phyloP scores from a whole-genome alignment of 2,329 filamentous ascomycete genomes.

The Coniella vitis region DNA sequence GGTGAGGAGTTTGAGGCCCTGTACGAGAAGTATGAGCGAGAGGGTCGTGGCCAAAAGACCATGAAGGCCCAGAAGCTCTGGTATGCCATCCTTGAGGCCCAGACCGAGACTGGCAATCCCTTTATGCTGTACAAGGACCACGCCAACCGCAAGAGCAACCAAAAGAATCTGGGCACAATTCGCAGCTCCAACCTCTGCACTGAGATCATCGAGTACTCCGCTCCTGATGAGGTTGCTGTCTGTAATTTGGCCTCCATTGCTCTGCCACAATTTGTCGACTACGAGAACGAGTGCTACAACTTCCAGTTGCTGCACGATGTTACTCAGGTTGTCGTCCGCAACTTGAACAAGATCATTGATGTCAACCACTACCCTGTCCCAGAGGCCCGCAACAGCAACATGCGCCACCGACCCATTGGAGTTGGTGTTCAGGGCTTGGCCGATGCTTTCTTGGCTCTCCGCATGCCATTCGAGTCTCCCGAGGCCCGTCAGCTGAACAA shows the following conservation, averaged over 20 bases:
- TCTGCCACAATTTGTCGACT: constrained; percentile 85
- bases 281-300: constrained; percentile 77
- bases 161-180: constrained; percentile 98
- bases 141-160: constrained; percentile 99
- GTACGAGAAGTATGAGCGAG: constrained; percentile 86
- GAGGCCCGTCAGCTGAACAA: constrained; percentile 92
- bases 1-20: constrained; percentile 95
- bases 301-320: constrained; percentile 97
- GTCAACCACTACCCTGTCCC: constrained; percentile 97
- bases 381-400: constrained; percentile 92
- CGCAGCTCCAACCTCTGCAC: constrained; percentile 98
- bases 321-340: constrained; percentile 82
- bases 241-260: constrained; percentile 96
- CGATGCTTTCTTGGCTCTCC: constrained; percentile 94
- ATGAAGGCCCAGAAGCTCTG: constrained; percentile 98
- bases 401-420: constrained; percentile 92
- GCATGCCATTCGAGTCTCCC: constrained; percentile 92
- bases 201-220: constrained; percentile 95
- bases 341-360: constrained; percentile 97
- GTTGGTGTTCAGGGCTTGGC: constrained; percentile 97
- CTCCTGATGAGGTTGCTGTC: constrained; percentile 95
- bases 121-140: constrained; percentile 99
- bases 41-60: constrained; percentile 81
- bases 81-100: constrained; percentile 96
- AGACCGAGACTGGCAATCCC: constrained; percentile 97